Conservation (phyloP, 768 basidiomycete species). For the Calocybe gangraenosa region DNA sequence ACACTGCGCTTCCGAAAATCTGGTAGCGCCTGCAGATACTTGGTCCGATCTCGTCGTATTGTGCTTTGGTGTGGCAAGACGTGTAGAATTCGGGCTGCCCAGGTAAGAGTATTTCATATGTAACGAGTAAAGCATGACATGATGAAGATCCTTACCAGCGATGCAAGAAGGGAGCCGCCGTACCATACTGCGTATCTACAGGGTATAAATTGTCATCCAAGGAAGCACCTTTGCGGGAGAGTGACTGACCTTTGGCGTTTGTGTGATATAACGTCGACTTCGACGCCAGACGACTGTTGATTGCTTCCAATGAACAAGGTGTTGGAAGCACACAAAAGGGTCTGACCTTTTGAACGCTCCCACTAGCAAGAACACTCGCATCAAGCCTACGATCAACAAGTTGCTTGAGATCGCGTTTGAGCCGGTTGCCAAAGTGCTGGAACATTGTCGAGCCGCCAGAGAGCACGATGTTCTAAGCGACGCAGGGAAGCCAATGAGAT, state of each 20-base stretch:
- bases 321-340: no score
- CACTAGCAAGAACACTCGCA: slow-evolving; percentile 67
- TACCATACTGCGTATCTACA: slow-evolving; percentile 93
- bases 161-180: slow-evolving; percentile 92
- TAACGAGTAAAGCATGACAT: neutral
- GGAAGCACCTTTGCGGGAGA: no score
- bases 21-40: slow-evolving; percentile 91
- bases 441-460: slow-evolving; percentile 99
- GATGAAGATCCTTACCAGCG: slow-evolving; percentile 53
- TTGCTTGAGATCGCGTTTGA: slow-evolving; percentile 93
- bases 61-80: slow-evolving; percentile 90
- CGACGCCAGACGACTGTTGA: slow-evolving; percentile 86
- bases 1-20: slow-evolving; percentile 88
- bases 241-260: slow-evolving; percentile 81
- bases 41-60: slow-evolving; percentile 91
- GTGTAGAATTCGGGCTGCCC: slow-evolving; percentile 90
- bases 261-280: slow-evolving; percentile 97
- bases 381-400: slow-evolving; percentile 90
- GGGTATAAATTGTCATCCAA: no score
- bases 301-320: no score
- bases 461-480: slow-evolving; percentile 84
- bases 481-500: neutral
- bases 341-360: slow-evolving; percentile 71
- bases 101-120: neutral
- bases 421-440: slow-evolving; percentile 94